Conservation (phyloP, 148 eudicot genomes). For the Hydrangea macrophylla region DNA sequence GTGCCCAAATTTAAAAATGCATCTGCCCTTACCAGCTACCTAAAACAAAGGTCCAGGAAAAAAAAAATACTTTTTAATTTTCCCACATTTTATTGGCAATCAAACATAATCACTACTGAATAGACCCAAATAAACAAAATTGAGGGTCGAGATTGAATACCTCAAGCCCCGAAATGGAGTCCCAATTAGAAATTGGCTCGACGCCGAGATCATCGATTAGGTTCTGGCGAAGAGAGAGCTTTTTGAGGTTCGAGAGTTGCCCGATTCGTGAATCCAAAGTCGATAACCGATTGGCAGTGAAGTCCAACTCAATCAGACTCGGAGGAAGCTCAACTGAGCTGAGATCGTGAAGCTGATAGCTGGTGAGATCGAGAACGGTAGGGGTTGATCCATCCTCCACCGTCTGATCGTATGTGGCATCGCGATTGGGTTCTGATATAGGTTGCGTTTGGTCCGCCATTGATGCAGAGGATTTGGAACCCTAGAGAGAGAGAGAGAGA, state of each 20-base stretch:
- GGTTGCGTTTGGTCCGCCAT: slow-evolving; percentile 18
- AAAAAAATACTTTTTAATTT: background rate
- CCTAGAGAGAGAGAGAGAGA: no score
- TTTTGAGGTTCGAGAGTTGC: slow-evolving; percentile 59
- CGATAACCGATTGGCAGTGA: slow-evolving; percentile 79
- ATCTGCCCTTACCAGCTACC: no score
- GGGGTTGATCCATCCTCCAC: slow-evolving; percentile 24
- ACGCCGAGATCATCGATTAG: slow-evolving; percentile 68
- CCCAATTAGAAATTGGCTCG: slow-evolving; percentile 58
- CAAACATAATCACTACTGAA: slow-evolving; percentile 7
- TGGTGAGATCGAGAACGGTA: slow-evolving; percentile 37
- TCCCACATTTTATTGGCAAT: background rate
- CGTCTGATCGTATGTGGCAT: background rate
- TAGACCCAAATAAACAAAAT: background rate
- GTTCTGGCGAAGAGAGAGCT: slow-evolving; percentile 89
- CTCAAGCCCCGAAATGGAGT: slow-evolving; percentile 58
- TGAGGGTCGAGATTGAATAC: slow-evolving; percentile 26
- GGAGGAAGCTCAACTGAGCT: slow-evolving; percentile 54
- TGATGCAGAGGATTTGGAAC: background rate
- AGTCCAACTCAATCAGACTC: slow-evolving; percentile 78
- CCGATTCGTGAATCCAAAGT: slow-evolving; percentile 68
- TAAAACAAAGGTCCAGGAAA: no score
- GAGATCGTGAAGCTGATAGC: slow-evolving; percentile 33
- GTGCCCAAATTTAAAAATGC: no score
- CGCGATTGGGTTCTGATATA: background rate